Base-by-base conservation (phyloP, 1,284 basidiomycete genomes). In the Retiboletus flavoniger region DNA sequence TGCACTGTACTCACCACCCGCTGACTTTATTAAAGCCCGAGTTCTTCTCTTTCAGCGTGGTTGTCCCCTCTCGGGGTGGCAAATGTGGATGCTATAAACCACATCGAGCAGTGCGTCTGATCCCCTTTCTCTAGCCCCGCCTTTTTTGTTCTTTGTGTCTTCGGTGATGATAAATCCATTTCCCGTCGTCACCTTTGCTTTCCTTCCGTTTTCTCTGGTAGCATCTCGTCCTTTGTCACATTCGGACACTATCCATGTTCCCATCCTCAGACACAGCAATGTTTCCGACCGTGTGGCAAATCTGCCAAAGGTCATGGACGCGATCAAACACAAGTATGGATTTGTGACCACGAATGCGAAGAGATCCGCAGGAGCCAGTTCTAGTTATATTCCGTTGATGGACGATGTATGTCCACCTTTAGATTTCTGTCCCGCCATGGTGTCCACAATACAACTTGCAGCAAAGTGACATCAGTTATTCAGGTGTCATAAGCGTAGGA, bases 401-500 rank as follows among this genome's bases (percentile, higher is more conserved):
- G 75, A 81, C 60, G 73, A 79, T 69, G 79, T 78, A 50, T 62
- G 45, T 44, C 24, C 21, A 41, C 3, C 36, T 29, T 8, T 29
- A 5, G 7, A 21, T 29, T 7, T 38, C 19, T 16, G 4, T 8
- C 1, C 5, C 9, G 28, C 13, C 19, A 21, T 13, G 16, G 9
- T 29, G n/a, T 16, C 28, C 19, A 34, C 21, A 35, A 6, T 8
- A 14, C 40, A 2, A 17, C 36, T 36, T 26, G 21, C 56, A 65
- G 64, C 17, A 55, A 47, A 49, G 54, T 31, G 79, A 81, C 51
- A 58, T 74, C 8, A 76, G 73, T 60, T 81, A 80, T 57, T 73
- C 78, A 53, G 75, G 73, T 7, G 58, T 61, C 17, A 53, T 80
- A 5, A 65, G 62, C 44, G 74, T 82, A 46, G 79, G 80, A n/a